Conservation (phyloP, 768 basidiomycete genomes). For the Tulasnella calospora region DNA sequence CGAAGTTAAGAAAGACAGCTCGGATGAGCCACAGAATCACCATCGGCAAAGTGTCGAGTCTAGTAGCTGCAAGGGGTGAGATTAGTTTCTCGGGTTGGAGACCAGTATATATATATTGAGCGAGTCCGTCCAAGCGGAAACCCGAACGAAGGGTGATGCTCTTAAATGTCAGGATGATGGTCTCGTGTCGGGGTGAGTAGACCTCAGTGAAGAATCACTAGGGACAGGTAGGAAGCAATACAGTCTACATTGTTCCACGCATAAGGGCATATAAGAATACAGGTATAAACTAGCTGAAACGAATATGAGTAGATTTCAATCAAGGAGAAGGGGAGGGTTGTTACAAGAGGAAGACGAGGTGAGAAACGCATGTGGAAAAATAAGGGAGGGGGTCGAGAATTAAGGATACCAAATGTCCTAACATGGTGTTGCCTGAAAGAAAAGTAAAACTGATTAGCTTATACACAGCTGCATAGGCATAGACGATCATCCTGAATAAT, state of each 20-base stretch:
- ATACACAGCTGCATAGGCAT: neutral
- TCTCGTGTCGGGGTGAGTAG: too few relatives aligned
- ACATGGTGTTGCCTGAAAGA: neutral
- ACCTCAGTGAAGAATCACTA: too few relatives aligned
- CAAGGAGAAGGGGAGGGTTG: neutral
- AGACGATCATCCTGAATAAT: neutral
- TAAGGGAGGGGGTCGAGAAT: neutral
- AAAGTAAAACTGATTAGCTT: neutral
- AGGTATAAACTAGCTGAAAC: neutral
- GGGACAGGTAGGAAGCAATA: neutral
- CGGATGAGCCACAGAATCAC: neutral
- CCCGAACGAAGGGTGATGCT: too few relatives aligned
- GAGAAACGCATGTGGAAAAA: neutral
- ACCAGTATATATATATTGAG: too few relatives aligned
- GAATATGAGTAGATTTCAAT: neutral
- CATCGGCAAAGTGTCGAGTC: too few relatives aligned
- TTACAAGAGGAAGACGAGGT: neutral
- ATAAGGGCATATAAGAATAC: constrained; percentile 1
- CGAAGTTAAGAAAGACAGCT: neutral
- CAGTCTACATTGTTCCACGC: neutral
- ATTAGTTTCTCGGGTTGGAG: neutral
- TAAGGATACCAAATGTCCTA: neutral
- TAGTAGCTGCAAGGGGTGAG: too few relatives aligned
- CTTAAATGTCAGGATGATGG: too few relatives aligned
- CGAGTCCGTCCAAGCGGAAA: neutral